A percentile compares a stretch with the other conserved stretches of the same genome.
Evolutionary conservation across 2,329 filamentous ascomycete genomes (phyloP).

Genomic region (Cordyceps cateniannulata): DNA sequence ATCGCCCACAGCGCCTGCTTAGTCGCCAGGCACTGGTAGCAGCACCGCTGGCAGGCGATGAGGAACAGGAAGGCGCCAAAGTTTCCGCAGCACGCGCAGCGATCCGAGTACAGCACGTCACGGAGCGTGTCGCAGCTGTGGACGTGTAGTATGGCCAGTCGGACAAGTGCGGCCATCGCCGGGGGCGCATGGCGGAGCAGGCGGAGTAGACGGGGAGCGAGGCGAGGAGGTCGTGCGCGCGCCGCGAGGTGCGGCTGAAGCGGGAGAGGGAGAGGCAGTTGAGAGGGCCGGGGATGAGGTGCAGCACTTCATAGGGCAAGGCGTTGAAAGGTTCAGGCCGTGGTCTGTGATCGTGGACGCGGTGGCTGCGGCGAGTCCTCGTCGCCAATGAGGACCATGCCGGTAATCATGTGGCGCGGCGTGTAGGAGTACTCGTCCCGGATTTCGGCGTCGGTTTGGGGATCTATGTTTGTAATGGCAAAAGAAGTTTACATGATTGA

Average conservation of each 20-base stretch:
- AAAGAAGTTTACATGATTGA: too few relatives aligned
- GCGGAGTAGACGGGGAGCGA: constrained; percentile 31
- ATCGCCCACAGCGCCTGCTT: constrained; percentile 22
- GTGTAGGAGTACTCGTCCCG: background rate
- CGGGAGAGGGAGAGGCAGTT: constrained; percentile 24
- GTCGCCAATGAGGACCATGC: background rate
- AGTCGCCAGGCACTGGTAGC: constrained; percentile 22
- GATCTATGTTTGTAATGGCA: background rate
- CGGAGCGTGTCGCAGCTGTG: constrained; percentile 20
- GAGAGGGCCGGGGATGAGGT: constrained; percentile 21
- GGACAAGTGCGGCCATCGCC: constrained; percentile 20
- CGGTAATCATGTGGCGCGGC: background rate
- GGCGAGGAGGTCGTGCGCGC: constrained; percentile 21
- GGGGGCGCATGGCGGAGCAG: constrained; percentile 33
- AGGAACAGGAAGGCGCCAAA: constrained; percentile 27
- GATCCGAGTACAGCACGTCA: constrained; percentile 17
- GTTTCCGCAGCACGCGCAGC: constrained; percentile 23
- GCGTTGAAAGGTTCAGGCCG: constrained; percentile 18
- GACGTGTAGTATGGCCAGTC: constrained; percentile 18
- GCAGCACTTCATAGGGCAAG: constrained; percentile 22
- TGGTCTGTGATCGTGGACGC: background rate
- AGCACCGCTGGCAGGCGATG: constrained; percentile 26
- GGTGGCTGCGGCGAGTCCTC: background rate
- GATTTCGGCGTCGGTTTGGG: background rate
- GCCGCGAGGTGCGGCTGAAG: constrained; percentile 21